Evolutionary conservation across 345 rosid genomes (phyloP).

Genomic region (Ailanthus altissimus): DNA sequence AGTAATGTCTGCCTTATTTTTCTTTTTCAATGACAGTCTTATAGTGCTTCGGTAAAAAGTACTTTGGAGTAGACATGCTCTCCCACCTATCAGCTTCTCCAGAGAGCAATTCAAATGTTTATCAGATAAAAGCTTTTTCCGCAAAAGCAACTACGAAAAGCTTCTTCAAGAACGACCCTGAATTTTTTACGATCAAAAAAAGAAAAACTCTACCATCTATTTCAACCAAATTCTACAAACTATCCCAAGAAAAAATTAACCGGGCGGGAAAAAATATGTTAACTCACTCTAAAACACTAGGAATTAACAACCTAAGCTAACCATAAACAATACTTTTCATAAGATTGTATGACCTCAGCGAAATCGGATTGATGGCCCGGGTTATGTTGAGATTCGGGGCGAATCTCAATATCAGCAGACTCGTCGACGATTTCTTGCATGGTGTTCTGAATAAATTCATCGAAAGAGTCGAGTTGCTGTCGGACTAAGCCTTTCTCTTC

Average conservation of each 20-base stretch:
- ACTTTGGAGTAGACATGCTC: not conserved
- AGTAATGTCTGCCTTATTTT: not conserved
- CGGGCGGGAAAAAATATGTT: not conserved
- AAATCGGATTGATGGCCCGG: conserved; percentile 93
- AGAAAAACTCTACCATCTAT: not conserved
- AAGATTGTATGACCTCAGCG: conserved; percentile 60
- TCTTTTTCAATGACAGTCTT: too few species aligned
- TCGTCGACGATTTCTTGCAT: conserved; percentile 98
- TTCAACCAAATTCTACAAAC: not conserved
- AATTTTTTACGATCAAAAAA: too few species aligned
- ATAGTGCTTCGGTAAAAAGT: not conserved
- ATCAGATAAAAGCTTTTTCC: too few species aligned
- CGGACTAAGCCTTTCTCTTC: conserved; percentile 95
- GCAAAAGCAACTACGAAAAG: too few species aligned
- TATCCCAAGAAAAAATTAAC: not conserved
- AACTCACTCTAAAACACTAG: not conserved
- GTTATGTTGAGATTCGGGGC: conserved; percentile 97
- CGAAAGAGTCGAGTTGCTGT: conserved; percentile 94
- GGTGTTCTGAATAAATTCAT: conserved; percentile 94
- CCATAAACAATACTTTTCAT: not conserved
- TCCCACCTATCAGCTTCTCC: not conserved
- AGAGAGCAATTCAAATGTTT: not conserved
- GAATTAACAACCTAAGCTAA: not conserved
- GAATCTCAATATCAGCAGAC: conserved; percentile 90
- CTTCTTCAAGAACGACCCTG: too few species aligned